phyloP scores from a whole-genome alignment of 371 early-diverging fungal species.

The Synchytrium microbalum region DNA sequence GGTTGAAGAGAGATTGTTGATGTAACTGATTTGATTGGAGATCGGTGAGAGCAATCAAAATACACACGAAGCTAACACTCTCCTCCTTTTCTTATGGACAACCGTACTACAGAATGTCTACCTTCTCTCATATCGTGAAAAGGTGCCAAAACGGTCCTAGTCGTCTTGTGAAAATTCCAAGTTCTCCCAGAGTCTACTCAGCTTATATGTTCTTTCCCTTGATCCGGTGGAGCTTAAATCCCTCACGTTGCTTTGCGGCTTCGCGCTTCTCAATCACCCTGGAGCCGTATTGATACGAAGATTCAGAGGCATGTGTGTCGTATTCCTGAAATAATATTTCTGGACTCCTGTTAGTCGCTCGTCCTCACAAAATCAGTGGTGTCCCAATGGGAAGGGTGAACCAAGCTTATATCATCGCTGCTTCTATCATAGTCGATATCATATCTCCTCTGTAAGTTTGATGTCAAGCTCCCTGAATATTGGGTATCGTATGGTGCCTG shows the following conservation, averaged over 20 bases:
- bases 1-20: too few relatives aligned
- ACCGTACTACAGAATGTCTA: slow-evolving; percentile 42
- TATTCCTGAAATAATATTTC: slow-evolving; percentile 92
- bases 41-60: too few relatives aligned
- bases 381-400: slow-evolving; percentile 96
- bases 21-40: too few relatives aligned
- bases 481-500: too few relatives aligned
- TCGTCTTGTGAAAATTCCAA: slow-evolving; percentile 62
- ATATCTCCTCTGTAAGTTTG: slow-evolving; percentile 63
- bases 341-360: slow-evolving; percentile 93
- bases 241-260: slow-evolving; percentile 57
- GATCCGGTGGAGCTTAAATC: slow-evolving; percentile 62
- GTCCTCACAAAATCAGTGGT: slow-evolving; percentile 97
- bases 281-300: slow-evolving; percentile 96
- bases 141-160: slow-evolving; percentile 79
- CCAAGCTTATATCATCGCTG: slow-evolving; percentile 97
- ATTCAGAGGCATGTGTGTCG: slow-evolving; percentile 96
- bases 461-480: too few relatives aligned
- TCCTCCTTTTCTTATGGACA: too few relatives aligned
- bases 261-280: slow-evolving; percentile 88
- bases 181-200: slow-evolving; percentile 76
- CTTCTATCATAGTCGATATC: slow-evolving; percentile 93
- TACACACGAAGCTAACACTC: too few relatives aligned
- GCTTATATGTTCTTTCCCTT: slow-evolving; percentile 74
- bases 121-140: slow-evolving; percentile 38